Conservation (phyloP, 2,329 filamentous ascomycete species). For the Ceratocystis alfenasii region DNA sequence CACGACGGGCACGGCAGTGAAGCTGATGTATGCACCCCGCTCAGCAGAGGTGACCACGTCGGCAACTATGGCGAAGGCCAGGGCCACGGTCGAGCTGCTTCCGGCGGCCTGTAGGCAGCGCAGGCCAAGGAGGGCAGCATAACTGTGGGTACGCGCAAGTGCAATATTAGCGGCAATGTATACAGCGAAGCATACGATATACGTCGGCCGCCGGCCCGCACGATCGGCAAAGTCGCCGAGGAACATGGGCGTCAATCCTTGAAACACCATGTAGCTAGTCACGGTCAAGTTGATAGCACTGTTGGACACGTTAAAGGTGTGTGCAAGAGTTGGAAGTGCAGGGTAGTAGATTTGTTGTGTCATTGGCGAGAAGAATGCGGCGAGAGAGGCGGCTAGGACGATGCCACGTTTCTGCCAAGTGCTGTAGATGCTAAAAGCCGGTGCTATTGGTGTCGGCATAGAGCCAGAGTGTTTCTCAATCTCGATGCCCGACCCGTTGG, state of each 20-base stretch:
- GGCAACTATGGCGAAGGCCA: conserved; percentile 47
- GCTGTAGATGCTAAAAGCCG: conserved; percentile 32
- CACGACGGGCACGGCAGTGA: conserved; percentile 38
- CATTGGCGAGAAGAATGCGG: conserved; percentile 30
- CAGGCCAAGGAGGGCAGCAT: conserved; percentile 40
- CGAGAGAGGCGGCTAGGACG: conserved; percentile 31
- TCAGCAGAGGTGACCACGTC: conserved; percentile 53
- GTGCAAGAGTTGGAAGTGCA: too few relatives aligned
- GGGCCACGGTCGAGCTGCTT: conserved; percentile 46
- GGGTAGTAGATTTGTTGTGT: too few relatives aligned
- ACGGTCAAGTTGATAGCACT: too few relatives aligned
- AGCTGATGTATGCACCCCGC: conserved; percentile 47
- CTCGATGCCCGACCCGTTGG: too few relatives aligned
- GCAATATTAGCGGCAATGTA: conserved; percentile 38
- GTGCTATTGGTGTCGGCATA: conserved; percentile 19
- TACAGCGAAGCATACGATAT: too few relatives aligned
- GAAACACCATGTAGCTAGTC: too few relatives aligned
- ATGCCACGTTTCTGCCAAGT: conserved; percentile 33
- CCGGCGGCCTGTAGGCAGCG: conserved; percentile 47
- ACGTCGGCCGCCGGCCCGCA: too few relatives aligned
- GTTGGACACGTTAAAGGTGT: too few relatives aligned
- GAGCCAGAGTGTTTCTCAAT: too few relatives aligned
- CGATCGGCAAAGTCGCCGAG: too few relatives aligned
- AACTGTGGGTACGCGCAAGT: conserved; percentile 39
- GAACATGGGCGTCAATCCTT: too few relatives aligned